phyloP scores from a whole-genome alignment of 257 asterid genomes.

The Anisodus tanguticus region DNA sequence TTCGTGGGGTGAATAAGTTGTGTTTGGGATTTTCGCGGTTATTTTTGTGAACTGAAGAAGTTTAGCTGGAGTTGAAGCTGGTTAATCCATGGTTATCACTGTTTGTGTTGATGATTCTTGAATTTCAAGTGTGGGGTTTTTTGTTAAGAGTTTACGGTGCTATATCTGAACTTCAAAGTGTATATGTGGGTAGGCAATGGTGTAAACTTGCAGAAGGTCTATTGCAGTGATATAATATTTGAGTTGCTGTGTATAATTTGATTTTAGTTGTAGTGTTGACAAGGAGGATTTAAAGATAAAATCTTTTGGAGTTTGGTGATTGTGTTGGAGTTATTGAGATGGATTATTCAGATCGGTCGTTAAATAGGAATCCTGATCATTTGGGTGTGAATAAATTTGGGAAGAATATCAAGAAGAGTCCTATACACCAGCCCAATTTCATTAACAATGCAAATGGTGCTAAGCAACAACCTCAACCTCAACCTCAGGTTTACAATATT shows the following conservation, averaged over 20 bases:
- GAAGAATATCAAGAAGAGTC: conserved; percentile 84
- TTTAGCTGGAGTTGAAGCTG: neutral
- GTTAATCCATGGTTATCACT: neutral
- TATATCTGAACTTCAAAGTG: neutral
- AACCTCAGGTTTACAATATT: conserved; percentile 88
- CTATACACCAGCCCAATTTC: conserved; percentile 80
- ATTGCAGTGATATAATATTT: conserved; percentile 13
- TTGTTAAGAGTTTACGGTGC: neutral
- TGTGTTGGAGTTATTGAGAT: conserved; percentile 36
- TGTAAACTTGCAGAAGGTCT: neutral
- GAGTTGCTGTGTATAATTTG: neutral
- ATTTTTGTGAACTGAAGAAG: neutral
- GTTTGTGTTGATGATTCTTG: too few species aligned
- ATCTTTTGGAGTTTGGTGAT: conserved; percentile 17
- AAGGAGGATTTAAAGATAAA: conserved; percentile 11
- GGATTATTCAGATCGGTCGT: conserved; percentile 67
- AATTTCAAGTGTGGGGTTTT: neutral
- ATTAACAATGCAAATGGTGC: conserved; percentile 29
- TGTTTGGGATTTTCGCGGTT: neutral
- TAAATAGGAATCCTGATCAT: conserved; percentile 60
- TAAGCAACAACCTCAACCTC: conserved; percentile 86
- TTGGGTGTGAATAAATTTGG: conserved; percentile 87
- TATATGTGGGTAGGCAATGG: neutral
- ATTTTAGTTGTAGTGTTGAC: conserved; percentile 28
- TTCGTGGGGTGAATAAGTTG: neutral